Conservation (phyloP, 257 asterid species). For the Rubia yunnanensis region DNA sequence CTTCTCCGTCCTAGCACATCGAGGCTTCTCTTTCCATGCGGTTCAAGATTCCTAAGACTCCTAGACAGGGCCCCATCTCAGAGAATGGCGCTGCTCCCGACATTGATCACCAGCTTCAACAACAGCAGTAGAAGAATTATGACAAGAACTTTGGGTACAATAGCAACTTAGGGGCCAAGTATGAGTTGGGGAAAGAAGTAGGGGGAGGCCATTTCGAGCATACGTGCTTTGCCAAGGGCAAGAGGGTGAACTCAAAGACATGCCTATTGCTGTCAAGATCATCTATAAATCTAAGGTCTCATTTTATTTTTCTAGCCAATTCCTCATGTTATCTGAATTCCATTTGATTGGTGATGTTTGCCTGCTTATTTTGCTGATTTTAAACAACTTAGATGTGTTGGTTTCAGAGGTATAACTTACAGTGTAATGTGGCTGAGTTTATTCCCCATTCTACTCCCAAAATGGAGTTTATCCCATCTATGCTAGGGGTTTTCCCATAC, state of each 20-base stretch:
- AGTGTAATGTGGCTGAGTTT: not conserved
- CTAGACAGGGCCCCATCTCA: conserved; percentile 68
- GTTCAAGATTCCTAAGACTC: conserved; percentile 57
- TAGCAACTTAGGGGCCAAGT: conserved; percentile 80
- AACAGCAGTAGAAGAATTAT: conserved; percentile 31
- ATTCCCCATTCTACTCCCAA: not conserved
- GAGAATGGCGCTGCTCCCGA: conserved; percentile 36
- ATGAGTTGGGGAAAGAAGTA: conserved; percentile 88
- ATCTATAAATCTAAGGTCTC: conserved; percentile 85
- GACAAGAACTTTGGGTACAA: conserved; percentile 84
- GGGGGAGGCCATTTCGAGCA: conserved; percentile 98
- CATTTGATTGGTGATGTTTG: not conserved
- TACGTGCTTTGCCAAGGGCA: conserved; percentile 71
- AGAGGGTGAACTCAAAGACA: conserved; percentile 74
- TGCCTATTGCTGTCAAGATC: conserved; percentile 88
- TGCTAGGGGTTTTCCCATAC: not conserved
- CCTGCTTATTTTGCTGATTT: not conserved
- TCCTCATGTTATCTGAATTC: not conserved
- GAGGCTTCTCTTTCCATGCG: conserved; percentile 71
- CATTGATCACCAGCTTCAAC: conserved; percentile 29
- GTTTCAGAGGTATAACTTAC: not conserved
- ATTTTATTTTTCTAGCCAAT: not conserved
- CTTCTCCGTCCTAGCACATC: conserved; percentile 94
- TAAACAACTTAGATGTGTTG: not conserved
- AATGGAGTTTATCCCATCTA: not conserved